Evolutionary conservation across 768 basidiomycete species (phyloP), one percentile per base, ranked within the genome.

Genomic region (Mrakia gelida): DNA sequence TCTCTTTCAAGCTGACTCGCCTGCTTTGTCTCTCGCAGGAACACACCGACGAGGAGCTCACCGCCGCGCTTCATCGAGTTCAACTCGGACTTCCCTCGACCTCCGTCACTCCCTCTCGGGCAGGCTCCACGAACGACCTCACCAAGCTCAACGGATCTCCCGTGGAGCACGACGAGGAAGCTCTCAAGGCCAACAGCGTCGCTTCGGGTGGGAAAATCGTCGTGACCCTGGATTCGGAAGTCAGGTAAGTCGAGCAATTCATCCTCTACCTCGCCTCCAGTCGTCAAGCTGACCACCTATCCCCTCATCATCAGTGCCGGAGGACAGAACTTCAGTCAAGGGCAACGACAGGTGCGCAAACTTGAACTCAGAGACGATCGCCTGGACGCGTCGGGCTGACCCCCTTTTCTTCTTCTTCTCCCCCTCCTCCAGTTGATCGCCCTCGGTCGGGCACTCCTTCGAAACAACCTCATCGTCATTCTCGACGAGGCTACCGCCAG

Each of bases 261-360:
- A 26, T 28, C 77, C 8, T 72, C 62, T 8, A n/a, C n/a, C n/a
- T n/a, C n/a, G 41, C 56, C 63, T 34, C 65, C 73, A 28, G 52
- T 32, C 30, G 56, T 18, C 10, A n/a, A 62, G 84, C 84, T 1
- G 84, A 84, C 72, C 81, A 70, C 80, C 81, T 28, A 82, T 26
- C 9, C 28, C 13, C 11, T 59, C 13, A n/a, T 23, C n/a, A 0
- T 26, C 59, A 59, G 59, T 28, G 4, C 59, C 9, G 94, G 94
- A 0, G 94, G 94, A 0, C 87, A 89, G 38, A 96, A 97, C 85
- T 95, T 97, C 84, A 95, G 92, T 3, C 92, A 94, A 79, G 95
- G 95, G 13, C 94, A 98, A 82, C 84, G 94, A 15, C 95, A 98
- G 49, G 49, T 52, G 49, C 16, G 49, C 15, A 16, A 16, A 21